A percentile compares a stretch with the other conserved stretches of the same genome.
Evolutionary conservation across 2,329 filamentous ascomycete species (phyloP).

Genomic region (Cordyceps militaris): DNA sequence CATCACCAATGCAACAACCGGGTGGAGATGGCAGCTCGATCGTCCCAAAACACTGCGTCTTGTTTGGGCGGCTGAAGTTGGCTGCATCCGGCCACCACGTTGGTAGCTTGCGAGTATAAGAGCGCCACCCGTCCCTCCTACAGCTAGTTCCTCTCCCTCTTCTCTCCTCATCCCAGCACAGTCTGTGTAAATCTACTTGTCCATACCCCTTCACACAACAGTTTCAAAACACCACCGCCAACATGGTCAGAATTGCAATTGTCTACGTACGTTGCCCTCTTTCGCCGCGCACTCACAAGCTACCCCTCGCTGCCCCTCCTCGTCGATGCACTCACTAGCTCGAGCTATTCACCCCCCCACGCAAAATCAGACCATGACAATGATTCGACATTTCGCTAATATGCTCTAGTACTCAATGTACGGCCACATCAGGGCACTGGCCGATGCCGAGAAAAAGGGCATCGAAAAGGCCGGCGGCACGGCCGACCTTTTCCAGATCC

Average conservation of each 20-base stretch:
- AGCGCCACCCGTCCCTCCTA: neutral
- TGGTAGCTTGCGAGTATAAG: conserved; percentile 3
- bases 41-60: neutral
- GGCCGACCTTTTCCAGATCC: conserved; percentile 77
- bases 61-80: neutral
- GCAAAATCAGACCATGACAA: neutral
- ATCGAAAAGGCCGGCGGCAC: conserved; percentile 80
- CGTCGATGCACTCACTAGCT: neutral
- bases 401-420: conserved; percentile 78
- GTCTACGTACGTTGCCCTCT: conserved; percentile 60
- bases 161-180: neutral
- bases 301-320: conserved; percentile 2
- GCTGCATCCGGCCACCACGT: neutral
- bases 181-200: neutral
- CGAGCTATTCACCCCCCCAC: neutral
- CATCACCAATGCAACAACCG: neutral
- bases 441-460: conserved; percentile 84
- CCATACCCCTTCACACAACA: conserved; percentile 19
- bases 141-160: neutral
- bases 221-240: conserved; percentile 28
- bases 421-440: conserved; percentile 78
- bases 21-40: neutral
- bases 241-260: conserved; percentile 88
- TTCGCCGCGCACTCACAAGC: neutral
- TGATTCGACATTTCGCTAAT: neutral